Base-by-base conservation (phyloP, 257 asterid genomes). In the Ilex aquifolium region DNA sequence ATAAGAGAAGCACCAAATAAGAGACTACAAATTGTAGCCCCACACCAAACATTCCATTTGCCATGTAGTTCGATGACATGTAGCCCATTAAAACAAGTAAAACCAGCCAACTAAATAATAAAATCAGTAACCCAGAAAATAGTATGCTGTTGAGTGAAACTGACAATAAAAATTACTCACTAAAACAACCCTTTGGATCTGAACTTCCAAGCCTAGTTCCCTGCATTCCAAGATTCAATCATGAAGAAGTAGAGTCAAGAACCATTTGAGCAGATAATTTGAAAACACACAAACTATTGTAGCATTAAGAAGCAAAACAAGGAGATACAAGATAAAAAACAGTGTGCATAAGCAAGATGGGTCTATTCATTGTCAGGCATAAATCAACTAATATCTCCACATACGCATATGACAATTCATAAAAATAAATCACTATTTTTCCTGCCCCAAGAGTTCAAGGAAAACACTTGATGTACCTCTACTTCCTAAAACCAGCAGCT, bases 191-290 rank as follows among this genome's bases (percentile, higher is more conserved):
- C 78, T 92, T 92, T 36, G 99, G 99, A 80, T 89, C 99, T 61
- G 96, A 82, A 79, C 97, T 92, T 76, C 99, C 99, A 21, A 92
- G 95, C 60, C 97, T 93, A 76, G 99, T 92, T 63, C 97, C 99
- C 99, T 92, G 82, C 86, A 84, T 56, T 46, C 59, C 53, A 63
- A 71, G 32, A 64, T 30, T 50, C 48, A 31, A 52, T 69, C 54
- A 61, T 29, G 13, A 63, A 2, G 65, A 21, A 53, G 31, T 66
- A 21, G 31, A 66, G 66, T 62, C 65, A 60, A 71, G 63, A 70
- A 65, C 32, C 64, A 16, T 13, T 11, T 62, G 49, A 59, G 10
- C 14, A 49, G n/a, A 49, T 21, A 21, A 49, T 11, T 15, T 12
- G 54, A 12, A 49, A 49, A 21, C 27, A 21, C 27, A 21, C 27